Conservation (phyloP, 352 stramenopile species). For the Globisporangium yorkense region DNA sequence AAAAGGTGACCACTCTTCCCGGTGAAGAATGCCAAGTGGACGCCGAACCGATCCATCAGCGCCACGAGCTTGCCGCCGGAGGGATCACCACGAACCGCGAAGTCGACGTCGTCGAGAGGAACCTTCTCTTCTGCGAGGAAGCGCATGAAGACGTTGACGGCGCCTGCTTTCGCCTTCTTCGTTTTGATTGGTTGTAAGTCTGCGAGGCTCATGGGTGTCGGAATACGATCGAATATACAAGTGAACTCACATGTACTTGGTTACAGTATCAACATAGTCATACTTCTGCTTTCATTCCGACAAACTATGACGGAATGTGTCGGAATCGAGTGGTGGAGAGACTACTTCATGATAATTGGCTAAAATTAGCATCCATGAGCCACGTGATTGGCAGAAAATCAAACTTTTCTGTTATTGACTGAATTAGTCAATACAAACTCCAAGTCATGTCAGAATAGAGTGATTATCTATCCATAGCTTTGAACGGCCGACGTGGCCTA, state of each 20-base stretch:
- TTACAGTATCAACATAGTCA: conserved; percentile 9
- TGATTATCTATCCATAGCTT: too few relatives aligned
- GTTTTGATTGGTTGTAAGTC: conserved; percentile 16
- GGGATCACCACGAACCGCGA: conserved; percentile 5
- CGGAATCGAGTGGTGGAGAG: too few relatives aligned
- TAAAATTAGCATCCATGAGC: too few relatives aligned
- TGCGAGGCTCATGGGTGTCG: conserved; percentile 14
- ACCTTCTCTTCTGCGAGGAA: conserved; percentile 9
- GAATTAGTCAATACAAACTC: too few relatives aligned
- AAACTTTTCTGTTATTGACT: too few relatives aligned
- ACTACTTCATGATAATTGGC: too few relatives aligned
- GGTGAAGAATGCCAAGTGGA: conserved; percentile 12
- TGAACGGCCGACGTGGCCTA: too few relatives aligned
- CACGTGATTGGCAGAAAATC: too few relatives aligned
- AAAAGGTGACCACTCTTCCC: conserved; percentile 1
- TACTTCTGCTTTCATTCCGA: conserved; percentile 3
- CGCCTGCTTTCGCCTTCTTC: conserved; percentile 10
- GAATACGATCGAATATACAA: conserved; percentile 7
- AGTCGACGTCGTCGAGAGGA: conserved; percentile 1
- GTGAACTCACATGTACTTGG: conserved; percentile 1
- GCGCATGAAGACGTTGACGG: conserved; percentile 14
- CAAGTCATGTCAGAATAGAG: too few relatives aligned
- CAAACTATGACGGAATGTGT: too few relatives aligned
- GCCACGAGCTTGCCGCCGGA: conserved; percentile 8
- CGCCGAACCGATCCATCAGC: conserved; percentile 20